Evolutionary conservation across 163 green algal species (phyloP), one percentile per base, ranked within the genome.

Genomic region (Trebouxia gelatinosa): DNA sequence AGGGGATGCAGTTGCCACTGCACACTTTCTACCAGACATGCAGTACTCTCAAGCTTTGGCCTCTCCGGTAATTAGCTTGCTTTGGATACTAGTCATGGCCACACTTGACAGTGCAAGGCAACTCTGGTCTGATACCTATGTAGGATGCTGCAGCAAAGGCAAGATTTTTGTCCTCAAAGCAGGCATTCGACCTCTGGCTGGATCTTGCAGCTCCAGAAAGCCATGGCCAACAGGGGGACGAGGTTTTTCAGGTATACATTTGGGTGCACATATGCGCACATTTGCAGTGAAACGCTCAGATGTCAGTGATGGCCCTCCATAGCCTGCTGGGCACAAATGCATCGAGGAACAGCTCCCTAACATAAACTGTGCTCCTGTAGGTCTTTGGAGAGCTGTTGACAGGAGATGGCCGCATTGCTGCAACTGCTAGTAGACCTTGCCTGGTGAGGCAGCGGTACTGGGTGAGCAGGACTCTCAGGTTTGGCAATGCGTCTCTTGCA

Each of bases 171-270:
- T 38, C 39, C n/a, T 39, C 78, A 5, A 54, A 58, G 23, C 70
- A 78, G 40, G 39, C 39, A 3, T 59, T 79, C 39, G 59, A 79
- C 35, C 39, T 82, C 5, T 82, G 78, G 78, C 32, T 82, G 43
- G 70, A 75, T 23, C 70, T 82, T 39, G 70, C 40, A n/a, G 61
- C 40, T 28, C 59, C 78, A 38, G 78, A 82, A 38, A 37, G 11
- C 16, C 37, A 78, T 51, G 67, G 32, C 5, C 31, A 50, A 13
- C 11, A n/a, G 35, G 74, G 70, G 28, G 57, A 37, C 38, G 70
- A 82, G 28, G 16, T 82, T 0, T 82, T 82, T 39, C 78, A 82
- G 67, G 75, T 65, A 38, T 2, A 23, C 21, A 28, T 26, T 23
- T 32, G 5, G 0, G 34, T 11, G 11, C n/a, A 6, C 68, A 29